Evolutionary conservation across 345 rosid genomes (phyloP), one percentile per base, ranked within the genome.

Genomic region (Eucalyptus coolabah): DNA sequence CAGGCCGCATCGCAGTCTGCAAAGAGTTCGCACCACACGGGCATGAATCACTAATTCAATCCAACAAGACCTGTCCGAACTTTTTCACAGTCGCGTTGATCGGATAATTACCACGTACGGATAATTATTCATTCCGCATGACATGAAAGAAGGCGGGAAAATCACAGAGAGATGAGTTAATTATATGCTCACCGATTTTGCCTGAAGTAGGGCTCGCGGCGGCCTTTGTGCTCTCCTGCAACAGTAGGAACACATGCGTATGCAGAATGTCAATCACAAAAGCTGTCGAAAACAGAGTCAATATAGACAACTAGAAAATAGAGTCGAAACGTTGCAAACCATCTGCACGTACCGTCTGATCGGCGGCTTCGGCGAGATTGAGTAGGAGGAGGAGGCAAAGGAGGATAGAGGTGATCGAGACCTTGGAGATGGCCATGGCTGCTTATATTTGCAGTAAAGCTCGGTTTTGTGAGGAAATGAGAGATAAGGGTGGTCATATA

Each of bases 1-100:
- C 99, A 96, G 24, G 96, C 96, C 18, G 88, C 87, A 2, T 91
- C 96, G 85, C 99, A 96, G 88, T 96, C 99, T 95, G 54, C 42
- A 86, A 44, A 51, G 63, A 49, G 83, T 77, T 77, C 47, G 16
- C 11, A 12, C 83, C 8, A 37, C 83, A 77, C 9, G 83, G 28
- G 83, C 83, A 77, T 21, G 47, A 21, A 40, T 77, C 42, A 77
- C 28, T 77, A 11, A 77, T 77, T 77, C 28, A 21, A 5, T 77
- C 47, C 47, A 37, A 77, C 69, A 12, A 21, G 21, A 37, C 26
- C 47, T 77, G 83, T 77, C 83, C 83, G 6, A 77, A 18, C 47
- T 21, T 77, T 21, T 77, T 3, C 15, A 19, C 45, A 19, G 47
- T 37, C 15, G 83, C 23, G 45, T 21, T 18, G 83, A 77, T 37